phyloP scores from a whole-genome alignment of 768 basidiomycete genomes.

The Suillus discolor region DNA sequence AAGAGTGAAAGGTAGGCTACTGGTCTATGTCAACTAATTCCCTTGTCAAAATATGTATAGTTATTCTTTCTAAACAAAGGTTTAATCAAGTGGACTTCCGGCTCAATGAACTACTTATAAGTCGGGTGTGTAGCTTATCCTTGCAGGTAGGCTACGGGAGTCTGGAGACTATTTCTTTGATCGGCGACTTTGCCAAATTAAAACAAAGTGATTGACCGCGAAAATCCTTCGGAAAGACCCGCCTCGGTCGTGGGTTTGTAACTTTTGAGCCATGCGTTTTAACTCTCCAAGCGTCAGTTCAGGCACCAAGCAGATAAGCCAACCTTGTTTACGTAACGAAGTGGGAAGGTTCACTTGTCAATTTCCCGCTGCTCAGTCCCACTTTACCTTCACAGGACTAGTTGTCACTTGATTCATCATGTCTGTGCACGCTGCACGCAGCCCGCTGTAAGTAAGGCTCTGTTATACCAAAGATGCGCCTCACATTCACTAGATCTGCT shows the following conservation, averaged over 20 bases:
- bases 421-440: slow-evolving; percentile 31
- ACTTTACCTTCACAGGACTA: not conserved
- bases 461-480: not conserved
- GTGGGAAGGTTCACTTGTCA: too few species aligned
- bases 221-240: slow-evolving; percentile 6
- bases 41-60: not conserved
- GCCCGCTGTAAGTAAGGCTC: slow-evolving; percentile 41
- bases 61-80: not conserved
- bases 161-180: not conserved
- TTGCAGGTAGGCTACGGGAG: not conserved
- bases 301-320: not conserved
- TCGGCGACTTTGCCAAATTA: not conserved
- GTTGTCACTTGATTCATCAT: slow-evolving; percentile 7
- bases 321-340: slow-evolving; percentile 8
- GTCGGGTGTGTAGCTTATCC: not conserved
- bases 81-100: not conserved
- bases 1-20: slow-evolving; percentile 20
- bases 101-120: not conserved
- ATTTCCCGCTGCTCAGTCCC: not conserved
- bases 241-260: not conserved
- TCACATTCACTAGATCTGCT: slow-evolving; percentile 44
- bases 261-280: not conserved
- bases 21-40: not conserved
- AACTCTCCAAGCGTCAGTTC: not conserved
- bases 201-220: not conserved